phyloP scores from a whole-genome alignment of 1,284 basidiomycete genomes.

The Ganoderma resinaceum region DNA sequence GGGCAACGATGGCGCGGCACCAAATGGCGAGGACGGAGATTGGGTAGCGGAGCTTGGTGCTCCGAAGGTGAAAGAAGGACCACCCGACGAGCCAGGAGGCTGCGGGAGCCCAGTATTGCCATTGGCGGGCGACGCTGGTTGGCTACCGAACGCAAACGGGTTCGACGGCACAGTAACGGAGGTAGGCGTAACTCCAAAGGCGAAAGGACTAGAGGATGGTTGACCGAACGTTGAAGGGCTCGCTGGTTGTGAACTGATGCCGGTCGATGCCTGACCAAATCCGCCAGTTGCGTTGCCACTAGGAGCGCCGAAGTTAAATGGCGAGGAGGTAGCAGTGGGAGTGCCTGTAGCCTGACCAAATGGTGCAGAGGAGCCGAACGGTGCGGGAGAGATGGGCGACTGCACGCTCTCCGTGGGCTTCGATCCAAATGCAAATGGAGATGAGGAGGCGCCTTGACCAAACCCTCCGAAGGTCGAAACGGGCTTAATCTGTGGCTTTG shows the following conservation, averaged over 20 bases:
- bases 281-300: slow-evolving; percentile 27
- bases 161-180: slow-evolving; percentile 39
- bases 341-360: slow-evolving; percentile 33
- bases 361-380: slow-evolving; percentile 30
- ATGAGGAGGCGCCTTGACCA: slow-evolving; percentile 23
- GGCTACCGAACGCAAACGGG: slow-evolving; percentile 42
- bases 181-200: slow-evolving; percentile 36
- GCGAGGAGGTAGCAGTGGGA: slow-evolving; percentile 25
- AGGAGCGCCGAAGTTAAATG: slow-evolving; percentile 36
- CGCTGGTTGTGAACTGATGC: slow-evolving; percentile 32
- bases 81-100: slow-evolving; percentile 34
- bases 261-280: slow-evolving; percentile 38
- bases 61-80: slow-evolving; percentile 39
- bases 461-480: slow-evolving; percentile 31
- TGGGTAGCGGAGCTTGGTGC: slow-evolving; percentile 29
- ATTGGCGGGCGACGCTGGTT: slow-evolving; percentile 45
- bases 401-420: slow-evolving; percentile 34
- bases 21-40: slow-evolving; percentile 37
- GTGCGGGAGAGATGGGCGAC: slow-evolving; percentile 29
- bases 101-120: slow-evolving; percentile 38
- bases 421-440: slow-evolving; percentile 36
- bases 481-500: slow-evolving; percentile 34
- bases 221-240: slow-evolving; percentile 40
- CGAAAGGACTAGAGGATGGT: slow-evolving; percentile 30
- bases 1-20: slow-evolving; percentile 33